Conservation (phyloP, 371 early-diverging fungal genomes). For the Actinomortierella wolfii region DNA sequence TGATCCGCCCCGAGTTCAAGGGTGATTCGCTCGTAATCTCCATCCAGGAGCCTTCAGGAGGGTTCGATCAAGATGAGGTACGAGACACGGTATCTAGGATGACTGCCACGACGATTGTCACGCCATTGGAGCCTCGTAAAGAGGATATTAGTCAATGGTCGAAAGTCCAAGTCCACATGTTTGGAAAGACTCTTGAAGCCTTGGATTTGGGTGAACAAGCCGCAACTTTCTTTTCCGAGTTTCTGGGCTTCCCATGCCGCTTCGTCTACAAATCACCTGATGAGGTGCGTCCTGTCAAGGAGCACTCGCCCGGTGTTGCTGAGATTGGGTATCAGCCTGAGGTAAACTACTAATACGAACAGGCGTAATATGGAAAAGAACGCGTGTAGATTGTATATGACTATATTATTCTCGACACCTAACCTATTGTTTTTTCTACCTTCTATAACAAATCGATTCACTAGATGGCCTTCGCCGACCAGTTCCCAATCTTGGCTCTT, state of each 20-base stretch:
- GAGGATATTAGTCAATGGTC: too few species aligned
- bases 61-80: background rate
- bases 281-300: background rate
- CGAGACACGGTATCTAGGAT: background rate
- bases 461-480: slow-evolving; percentile 27
- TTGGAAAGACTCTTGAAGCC: background rate
- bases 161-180: too few species aligned
- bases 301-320: background rate
- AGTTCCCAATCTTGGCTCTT: slow-evolving; percentile 28
- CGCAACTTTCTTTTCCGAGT: slow-evolving; percentile 1
- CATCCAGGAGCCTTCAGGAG: background rate
- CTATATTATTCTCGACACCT: too few species aligned
- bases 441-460: too few species aligned
- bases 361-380: too few species aligned
- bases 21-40: too few species aligned
- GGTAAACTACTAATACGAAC: too few species aligned
- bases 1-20: too few species aligned
- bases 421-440: too few species aligned
- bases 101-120: background rate
- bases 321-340: background rate
- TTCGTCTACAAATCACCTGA: slow-evolving; percentile 1
- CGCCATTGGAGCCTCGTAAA: too few species aligned
- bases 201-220: background rate
- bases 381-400: too few species aligned
- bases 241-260: background rate